Evolutionary conservation across 2,329 filamentous ascomycete genomes (phyloP), one percentile per base, ranked within the genome.

Genomic region (Teratosphaeria destructans): DNA sequence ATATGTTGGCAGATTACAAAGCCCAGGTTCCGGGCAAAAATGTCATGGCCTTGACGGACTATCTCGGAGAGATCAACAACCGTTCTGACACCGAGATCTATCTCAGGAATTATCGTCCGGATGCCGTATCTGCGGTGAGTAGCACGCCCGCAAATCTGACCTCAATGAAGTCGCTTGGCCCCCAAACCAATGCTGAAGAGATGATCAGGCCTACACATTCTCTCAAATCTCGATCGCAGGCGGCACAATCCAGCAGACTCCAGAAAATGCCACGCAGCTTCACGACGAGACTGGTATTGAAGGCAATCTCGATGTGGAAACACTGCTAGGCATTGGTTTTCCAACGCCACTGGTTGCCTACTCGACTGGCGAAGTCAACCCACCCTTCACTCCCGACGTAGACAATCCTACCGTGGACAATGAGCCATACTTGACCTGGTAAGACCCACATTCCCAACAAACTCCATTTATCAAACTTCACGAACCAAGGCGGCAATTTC

Each of bases 351-450:
- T 84, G 54, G 77, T 74, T 8, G 82, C 81, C 59, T 88, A 83
- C 71, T 82, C 79, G 56, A 85, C 82, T 1, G 84, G 78, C 26
- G 85, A 85, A 19, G 43, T 49, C 43, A 74, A 72, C 26, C 82
- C 78, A 54, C 81, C 79, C 1, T 81, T 80, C 67, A 72, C 76
- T 11, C 77, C 82, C 0, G 77, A 82, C 49, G 65, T 76, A 12
- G 76, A 64, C 67, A 74, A 73, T 56, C 70, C 77, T 23, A 74
- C 63, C 27, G 79, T 85, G 70, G 79, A 77, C 64, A 89, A 89
- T 70, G 87, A 90, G 74, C 85, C 85, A 0, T 89, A 88, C 71
- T 75, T 88, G 1, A 78, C 78, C 14, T 88, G 82, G 76, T 75
- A 19, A 49, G 62, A 32, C 29, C 7, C 29, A 32, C 7, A 32